Evolutionary conservation across 1,284 basidiomycete species (phyloP).

Genomic region (Malassezia restricta): DNA sequence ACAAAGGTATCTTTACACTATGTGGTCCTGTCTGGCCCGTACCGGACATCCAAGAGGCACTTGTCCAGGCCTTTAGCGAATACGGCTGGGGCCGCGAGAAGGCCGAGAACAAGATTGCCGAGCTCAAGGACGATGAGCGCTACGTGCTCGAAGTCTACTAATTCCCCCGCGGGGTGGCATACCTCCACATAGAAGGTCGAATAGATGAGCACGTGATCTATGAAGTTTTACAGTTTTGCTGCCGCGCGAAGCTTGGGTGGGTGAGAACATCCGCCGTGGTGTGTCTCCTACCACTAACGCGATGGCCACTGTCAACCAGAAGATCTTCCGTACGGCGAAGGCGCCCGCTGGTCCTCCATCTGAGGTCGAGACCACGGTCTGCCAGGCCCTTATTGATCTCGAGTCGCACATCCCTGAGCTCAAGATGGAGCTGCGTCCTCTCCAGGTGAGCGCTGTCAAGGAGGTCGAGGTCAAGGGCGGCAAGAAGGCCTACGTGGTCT

Average conservation of each 20-base stretch:
- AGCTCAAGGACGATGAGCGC: conserved; percentile 88
- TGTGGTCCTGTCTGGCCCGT: conserved; percentile 98
- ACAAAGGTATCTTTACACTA: conserved; percentile 66
- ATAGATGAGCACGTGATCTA: conserved; percentile 3
- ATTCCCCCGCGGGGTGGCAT: not conserved
- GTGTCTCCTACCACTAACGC: conserved; percentile 14
- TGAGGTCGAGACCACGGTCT: conserved; percentile 83
- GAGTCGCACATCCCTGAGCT: conserved; percentile 96
- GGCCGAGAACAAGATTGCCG: conserved; percentile 74
- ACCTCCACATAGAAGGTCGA: not conserved
- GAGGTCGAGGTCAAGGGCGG: conserved; percentile 94
- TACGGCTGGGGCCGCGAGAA: conserved; percentile 57
- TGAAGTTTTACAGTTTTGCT: conserved; percentile 13
- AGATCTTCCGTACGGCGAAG: conserved; percentile 92
- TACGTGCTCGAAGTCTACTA: conserved; percentile 79
- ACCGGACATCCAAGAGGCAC: conserved; percentile 85
- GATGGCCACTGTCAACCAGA: conserved; percentile 49
- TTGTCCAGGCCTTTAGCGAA: conserved; percentile 64
- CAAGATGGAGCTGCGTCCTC: conserved; percentile 81
- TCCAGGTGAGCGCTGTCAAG: conserved; percentile 94
- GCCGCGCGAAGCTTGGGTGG: not conserved
- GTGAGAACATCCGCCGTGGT: not conserved
- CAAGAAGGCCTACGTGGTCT: conserved; percentile 98
- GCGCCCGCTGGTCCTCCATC: conserved; percentile 73
- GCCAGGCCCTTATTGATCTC: conserved; percentile 91